Percentiles rank a stretch among this genome's conserved stretches.
Evolutionary conservation across 495 filamentous ascomycete species (phyloP).

Genomic region (Daldinia grandis): DNA sequence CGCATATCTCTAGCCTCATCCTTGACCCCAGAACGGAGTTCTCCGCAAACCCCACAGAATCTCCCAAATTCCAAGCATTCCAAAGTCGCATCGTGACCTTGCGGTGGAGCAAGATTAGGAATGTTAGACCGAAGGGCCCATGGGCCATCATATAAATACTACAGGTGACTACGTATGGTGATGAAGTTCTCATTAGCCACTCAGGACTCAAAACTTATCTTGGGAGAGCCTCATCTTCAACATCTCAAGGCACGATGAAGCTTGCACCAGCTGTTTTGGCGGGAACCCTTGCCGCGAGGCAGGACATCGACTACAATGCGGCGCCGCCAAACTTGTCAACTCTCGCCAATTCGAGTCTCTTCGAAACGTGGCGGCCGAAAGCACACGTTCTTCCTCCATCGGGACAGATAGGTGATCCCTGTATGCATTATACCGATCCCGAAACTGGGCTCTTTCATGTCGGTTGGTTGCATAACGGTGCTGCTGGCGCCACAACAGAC

Average conservation of each 20-base stretch:
- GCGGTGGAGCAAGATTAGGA: conserved; percentile 1
- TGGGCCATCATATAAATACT: conserved; percentile 10
- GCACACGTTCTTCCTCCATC: conserved; percentile 37
- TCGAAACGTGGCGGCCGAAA: conserved; percentile 40
- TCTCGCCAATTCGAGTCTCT: conserved; percentile 32
- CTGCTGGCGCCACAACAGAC: conserved; percentile 35
- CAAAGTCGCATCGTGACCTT: conserved; percentile 18
- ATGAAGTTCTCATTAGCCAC: not conserved
- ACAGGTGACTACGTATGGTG: not conserved
- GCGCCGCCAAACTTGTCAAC: conserved; percentile 39
- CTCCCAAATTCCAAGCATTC: conserved; percentile 21
- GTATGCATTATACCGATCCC: conserved; percentile 42
- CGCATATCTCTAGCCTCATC: conserved; percentile 26
- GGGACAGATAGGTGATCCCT: conserved; percentile 40
- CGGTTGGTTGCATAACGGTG: conserved; percentile 31
- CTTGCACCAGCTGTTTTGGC: conserved; percentile 26
- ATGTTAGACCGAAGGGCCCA: conserved; percentile 1
- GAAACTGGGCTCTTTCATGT: conserved; percentile 41
- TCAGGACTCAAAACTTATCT: not conserved
- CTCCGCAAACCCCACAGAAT: conserved; percentile 34
- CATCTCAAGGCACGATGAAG: conserved; percentile 33
- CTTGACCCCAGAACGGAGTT: conserved; percentile 22
- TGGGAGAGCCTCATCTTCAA: not conserved
- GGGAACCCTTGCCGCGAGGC: conserved; percentile 23
- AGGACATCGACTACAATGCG: conserved; percentile 37